Base-by-base conservation (phyloP, 2,329 filamentous ascomycete genomes). In the Cladobotryum protrusum region DNA sequence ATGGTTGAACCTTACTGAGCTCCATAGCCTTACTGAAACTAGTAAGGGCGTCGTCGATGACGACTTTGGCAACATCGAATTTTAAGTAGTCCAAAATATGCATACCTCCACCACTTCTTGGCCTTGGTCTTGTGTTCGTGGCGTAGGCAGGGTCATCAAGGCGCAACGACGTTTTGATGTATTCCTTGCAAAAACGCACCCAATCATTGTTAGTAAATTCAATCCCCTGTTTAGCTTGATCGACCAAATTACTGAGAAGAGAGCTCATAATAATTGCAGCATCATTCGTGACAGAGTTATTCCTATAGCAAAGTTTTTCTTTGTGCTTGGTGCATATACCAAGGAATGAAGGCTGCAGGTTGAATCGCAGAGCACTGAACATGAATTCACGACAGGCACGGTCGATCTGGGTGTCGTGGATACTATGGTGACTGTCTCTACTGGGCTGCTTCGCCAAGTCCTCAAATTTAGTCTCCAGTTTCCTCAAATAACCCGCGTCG, bases 41-140 rank as follows among this genome's bases (percentile, higher is more conserved):
- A 1, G 52, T 54, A 2, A 76, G 56, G 19, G 71, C 70, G 1
- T 50, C 40, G 0, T 69, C 61, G 9, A 81, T 69, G 0, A 63
- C 62, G 0, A 67, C 63, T 12, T 73, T 63, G 0, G 80, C 75
- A 2, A 82, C 68, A 0, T 63, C 54, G 15, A 82, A 85, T 54
- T 78, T 82, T 7, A 89, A 67, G 35, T 75, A 72, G 59, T 89
- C 85, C 5, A 86, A 72, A 3, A 87, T 78, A 49, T 86, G 79
- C 0, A 53, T 63, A 50, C 9, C 54, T 48, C 14, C 49, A 12
- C 1, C 57, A 48, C 0, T 45, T 34, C 42, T 41, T 5, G 67
- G 70, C 5, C 52, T 54, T 0, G 67, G 70, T 5, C 52, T 54
- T 0, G 8, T 8, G 11, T 69, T 63, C 3, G 62, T 63, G 48